phyloP scores from a whole-genome alignment of 2,329 filamentous ascomycete genomes.

The Septoria linicola region DNA sequence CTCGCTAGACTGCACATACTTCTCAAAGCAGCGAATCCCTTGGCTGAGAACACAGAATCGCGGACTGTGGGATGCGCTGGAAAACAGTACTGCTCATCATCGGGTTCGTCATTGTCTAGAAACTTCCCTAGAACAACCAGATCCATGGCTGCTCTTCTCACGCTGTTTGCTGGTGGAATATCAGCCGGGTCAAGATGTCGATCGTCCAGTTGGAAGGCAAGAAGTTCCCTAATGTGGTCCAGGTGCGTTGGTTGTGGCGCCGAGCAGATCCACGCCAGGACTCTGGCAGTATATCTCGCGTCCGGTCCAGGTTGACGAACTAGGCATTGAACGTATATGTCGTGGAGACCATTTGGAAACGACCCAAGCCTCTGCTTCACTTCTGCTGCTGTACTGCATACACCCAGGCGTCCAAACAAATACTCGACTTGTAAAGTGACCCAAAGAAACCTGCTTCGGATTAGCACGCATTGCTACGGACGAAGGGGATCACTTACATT shows the following conservation, averaged over 20 bases:
- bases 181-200: not conserved
- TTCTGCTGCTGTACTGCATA: not conserved
- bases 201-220: not conserved
- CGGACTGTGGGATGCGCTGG: not conserved
- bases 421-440: not conserved
- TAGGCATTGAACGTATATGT: not conserved
- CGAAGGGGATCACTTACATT: not conserved
- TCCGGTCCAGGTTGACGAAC: not conserved
- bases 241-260: not conserved
- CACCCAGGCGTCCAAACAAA: not conserved
- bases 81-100: not conserved
- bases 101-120: not conserved
- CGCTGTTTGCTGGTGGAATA: not conserved
- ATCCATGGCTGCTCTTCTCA: not conserved
- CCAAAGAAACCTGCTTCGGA: not conserved
- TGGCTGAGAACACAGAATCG: not conserved
- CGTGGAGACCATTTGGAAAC: not conserved
- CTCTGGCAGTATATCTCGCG: not conserved
- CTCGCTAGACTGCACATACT: not conserved
- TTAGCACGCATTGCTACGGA: no score
- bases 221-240: not conserved
- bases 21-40: not conserved
- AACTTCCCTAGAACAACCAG: not conserved
- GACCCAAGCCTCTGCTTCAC: not conserved
- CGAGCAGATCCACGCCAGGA: not conserved